Evolutionary conservation across 345 rosid genomes (phyloP), one percentile per base, ranked within the genome.

Genomic region (Eucalyptus polybractea): DNA sequence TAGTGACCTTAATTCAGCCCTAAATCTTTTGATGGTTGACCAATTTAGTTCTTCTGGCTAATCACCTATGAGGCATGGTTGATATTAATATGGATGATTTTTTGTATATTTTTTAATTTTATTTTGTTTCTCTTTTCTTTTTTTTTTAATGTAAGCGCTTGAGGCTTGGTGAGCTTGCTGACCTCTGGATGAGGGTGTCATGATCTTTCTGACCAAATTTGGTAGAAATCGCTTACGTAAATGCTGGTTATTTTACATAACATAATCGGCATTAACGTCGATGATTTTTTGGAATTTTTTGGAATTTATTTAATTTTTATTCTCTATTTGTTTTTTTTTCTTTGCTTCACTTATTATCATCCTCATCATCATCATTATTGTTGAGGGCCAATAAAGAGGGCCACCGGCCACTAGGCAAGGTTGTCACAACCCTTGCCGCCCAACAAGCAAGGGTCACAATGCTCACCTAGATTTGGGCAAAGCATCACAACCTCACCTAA

Each of bases 181-280:
- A n/a, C 21, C 40, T 3, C 6, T 14, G 0, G 1, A 7, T 0
- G 3, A 65, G 21, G 37, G 21, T 27, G 29, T 22, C 62, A 56
- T 24, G 6, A 25, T 56, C 62, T 1, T 56, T 56, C 3, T 5
- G 0, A 6, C 13, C 62, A 56, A 24, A 4, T 56, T 56, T 24
- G 6, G 6, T 56, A 25, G 6, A 56, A 56, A 10, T 56, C 6
- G 13, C 13, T 22, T 56, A 56, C 0, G 13, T 56, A 0, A 1
- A 56, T 0, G 0, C 0, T 56, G 6, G 1, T 4, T 0, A 25
- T 22, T 24, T 56, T 56, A 56, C 13, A 24, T 56, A 25, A 0
- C 13, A 56, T 9, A 5, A 56, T 56, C 0, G 0, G 3, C 0
- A 0, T 25, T 56, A 22, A 22, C 3, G 2, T 10, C 6, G 0